Evolutionary conservation across 768 basidiomycete genomes (phyloP), one percentile per base, ranked within the genome.

Genomic region (Auricularia cornea): DNA sequence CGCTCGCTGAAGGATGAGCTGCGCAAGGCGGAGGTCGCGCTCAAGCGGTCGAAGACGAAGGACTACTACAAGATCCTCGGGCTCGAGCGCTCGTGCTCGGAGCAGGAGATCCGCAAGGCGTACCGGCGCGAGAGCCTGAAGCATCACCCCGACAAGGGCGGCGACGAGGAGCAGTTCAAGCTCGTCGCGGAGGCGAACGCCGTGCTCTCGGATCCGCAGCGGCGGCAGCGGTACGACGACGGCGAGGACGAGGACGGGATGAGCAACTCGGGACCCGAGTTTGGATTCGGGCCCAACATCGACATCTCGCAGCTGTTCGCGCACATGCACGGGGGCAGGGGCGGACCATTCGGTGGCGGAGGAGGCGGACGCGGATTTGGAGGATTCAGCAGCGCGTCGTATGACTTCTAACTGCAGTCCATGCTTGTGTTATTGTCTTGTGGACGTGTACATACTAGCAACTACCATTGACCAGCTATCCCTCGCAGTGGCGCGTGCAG

Each of bases 141-240:
- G 38, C 71, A 65, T 61, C 69, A 68, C 38, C 68, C 66, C 40
- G 66, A 69, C 61, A 68, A 68, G 65, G 94, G 95, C 30, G 95
- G 95, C 31, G 92, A 94, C 71, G 94, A 96, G 69, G 96, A 97
- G 71, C 90, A 92, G 68, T 98, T 98, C 84, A 97, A 98, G 74
- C 81, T 93, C 26, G 87, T 92, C 32, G 84, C 80, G 1, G 93
- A 94, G 73, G 90, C 92, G 2, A 81, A 94, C 66, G 82, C 84
- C 8, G 88, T 94, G 3, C 84, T 94, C 2, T 92, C 90, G 0
- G 93, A 94, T 67, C 81, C 90, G 1, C 78, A 77, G 12, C 79
- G 86, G 52, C 81, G 91, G 48, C 80, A 86, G 67, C 83, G 91
- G 44, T 93, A 93, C 68, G 91, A 93, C 72, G 70, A 84, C 72